Conservation (phyloP, 305 asterid genomes). For the Solanum hybrid region DNA sequence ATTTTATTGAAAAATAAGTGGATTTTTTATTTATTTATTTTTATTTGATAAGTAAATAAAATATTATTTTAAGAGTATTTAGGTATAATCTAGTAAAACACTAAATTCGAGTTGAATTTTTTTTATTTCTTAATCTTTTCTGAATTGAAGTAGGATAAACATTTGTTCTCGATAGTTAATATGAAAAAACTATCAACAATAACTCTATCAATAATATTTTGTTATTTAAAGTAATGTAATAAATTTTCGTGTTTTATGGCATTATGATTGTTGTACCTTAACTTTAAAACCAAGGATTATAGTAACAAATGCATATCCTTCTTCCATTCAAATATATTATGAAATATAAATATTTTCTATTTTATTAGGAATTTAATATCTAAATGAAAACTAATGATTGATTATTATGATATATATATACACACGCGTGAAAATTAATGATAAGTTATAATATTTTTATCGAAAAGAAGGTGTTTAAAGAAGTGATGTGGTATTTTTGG, state of each 20-base stretch:
- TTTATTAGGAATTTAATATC: not conserved
- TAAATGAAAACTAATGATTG: too few relatives aligned
- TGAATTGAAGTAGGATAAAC: not conserved
- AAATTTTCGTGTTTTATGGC: not conserved
- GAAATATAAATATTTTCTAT: not conserved
- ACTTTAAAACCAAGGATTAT: too few relatives aligned
- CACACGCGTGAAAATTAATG: too few relatives aligned
- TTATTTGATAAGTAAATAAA: not conserved
- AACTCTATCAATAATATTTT: not conserved
- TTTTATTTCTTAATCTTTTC: not conserved
- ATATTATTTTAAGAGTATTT: not conserved
- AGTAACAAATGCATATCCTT: not conserved
- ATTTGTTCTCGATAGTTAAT: not conserved
- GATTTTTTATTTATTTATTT: not conserved
- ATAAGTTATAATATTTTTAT: too few relatives aligned
- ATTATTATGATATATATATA: too few relatives aligned
- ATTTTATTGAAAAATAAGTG: not conserved
- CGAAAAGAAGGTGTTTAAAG: too few relatives aligned
- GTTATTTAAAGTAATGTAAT: not conserved
- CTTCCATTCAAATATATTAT: not conserved
- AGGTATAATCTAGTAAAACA: conserved; percentile 23
- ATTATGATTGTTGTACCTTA: not conserved
- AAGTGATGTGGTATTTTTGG: not conserved
- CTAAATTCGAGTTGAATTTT: not conserved
- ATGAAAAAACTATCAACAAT: not conserved